Percentiles rank a stretch among this genome's conserved stretches.
Conservation (phyloP, 129 eudicot genomes). For the carrot (Daucus carota) region DNA sequence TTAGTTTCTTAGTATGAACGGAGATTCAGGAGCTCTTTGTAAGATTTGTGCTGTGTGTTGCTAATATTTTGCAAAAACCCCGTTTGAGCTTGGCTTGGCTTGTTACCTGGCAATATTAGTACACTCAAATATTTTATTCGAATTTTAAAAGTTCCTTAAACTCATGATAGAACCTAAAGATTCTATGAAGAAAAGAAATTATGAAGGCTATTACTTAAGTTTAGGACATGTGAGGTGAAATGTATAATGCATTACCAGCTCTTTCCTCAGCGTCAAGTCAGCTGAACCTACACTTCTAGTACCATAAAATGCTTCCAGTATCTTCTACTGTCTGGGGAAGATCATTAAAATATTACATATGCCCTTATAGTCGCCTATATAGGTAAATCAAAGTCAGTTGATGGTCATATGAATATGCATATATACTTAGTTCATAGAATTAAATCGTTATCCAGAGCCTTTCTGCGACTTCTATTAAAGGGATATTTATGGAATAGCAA, state of each 20-base stretch:
- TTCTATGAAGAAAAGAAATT: not conserved
- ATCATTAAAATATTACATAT: not conserved
- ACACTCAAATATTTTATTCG: not conserved
- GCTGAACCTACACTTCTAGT: not conserved
- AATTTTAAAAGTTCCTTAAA: not conserved
- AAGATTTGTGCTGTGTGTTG: conserved; percentile 1
- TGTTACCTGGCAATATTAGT: conserved; percentile 5
- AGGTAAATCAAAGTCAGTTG: not conserved
- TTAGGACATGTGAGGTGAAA: not conserved
- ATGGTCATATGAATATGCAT: not conserved
- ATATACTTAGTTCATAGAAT: not conserved
- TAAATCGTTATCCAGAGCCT: not conserved
- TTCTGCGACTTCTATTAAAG: not conserved
- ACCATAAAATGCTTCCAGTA: conserved; percentile 1
- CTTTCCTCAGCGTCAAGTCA: not conserved
- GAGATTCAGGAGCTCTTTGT: not conserved
- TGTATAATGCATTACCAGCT: not conserved
- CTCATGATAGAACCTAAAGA: not conserved
- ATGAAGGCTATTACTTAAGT: not conserved
- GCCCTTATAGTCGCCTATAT: not conserved
- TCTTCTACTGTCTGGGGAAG: not conserved
- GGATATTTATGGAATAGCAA: not conserved
- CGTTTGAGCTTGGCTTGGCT: not conserved
- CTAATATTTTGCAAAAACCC: not conserved
- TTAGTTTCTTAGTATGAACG: not conserved